Base-by-base conservation (phyloP, 2,329 filamentous ascomycete species). In the Neofusicoccum laricinum region DNA sequence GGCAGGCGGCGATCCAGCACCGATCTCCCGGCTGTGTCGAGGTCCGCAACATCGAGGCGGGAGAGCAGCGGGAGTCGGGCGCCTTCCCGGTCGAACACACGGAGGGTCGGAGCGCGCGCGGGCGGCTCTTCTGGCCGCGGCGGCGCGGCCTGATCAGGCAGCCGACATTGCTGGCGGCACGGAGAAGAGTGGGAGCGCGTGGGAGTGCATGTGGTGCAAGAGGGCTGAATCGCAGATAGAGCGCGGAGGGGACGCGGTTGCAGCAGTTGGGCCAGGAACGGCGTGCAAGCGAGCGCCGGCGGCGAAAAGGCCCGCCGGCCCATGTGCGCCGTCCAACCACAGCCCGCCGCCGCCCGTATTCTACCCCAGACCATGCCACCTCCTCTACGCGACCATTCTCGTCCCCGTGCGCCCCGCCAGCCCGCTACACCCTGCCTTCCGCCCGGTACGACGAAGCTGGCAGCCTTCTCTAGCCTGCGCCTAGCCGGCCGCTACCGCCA, bases 151-250 rank as follows among this genome's bases (percentile, higher is more conserved):
- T 14, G 40, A 58, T 45, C 25, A 34, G 41, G 40, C 30, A 46
- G 55, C 25, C 41, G 41, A 17, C 38, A 51, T 36, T n/a, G 30
- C 15, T 32, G n/a, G 46, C 46, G 38, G 53, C 51, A 41, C 51
- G 32, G 10, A 34, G n/a, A 12, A 38, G n/a, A 21, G 51, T 55
- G 51, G 51, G 51, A 53, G 41, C 36, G 19, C 2, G 50, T 45
- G 41, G 8, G 45, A 19, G 19, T 15, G 19, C 45, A 50, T 17
- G 48, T 34, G 25, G 48, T 21, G 21, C 11, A 12, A 34, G 43
- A 59, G 17, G 55, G 25, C 55, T 59, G 55, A 59, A 59, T 46
- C 55, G 55, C 55, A 59, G 30, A 59, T 36, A 59, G 55, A 59
- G 19, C 34, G 36, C 21, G 40, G 21, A 19, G 12, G 40, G 25